Conservation (phyloP, 2,329 filamentous ascomycete species). For the Diplodia sapinea region DNA sequence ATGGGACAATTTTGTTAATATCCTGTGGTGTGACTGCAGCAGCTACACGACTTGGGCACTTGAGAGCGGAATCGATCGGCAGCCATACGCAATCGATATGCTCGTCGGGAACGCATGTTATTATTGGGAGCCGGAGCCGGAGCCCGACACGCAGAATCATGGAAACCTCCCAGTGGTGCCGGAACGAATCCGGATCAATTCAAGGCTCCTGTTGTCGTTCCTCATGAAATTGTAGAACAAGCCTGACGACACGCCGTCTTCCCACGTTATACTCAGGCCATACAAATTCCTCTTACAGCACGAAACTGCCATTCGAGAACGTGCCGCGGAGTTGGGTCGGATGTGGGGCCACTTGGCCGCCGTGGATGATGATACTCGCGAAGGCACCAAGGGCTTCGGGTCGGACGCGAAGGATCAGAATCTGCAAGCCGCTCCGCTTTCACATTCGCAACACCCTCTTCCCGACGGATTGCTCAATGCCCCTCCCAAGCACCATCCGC, state of each 20-base stretch:
- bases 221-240: neutral
- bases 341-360: neutral
- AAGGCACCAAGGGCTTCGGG: too few relatives aligned
- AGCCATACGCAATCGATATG: neutral
- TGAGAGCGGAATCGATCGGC: neutral
- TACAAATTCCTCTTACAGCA: neutral
- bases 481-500: too few relatives aligned
- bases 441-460: too few relatives aligned
- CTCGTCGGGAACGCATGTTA: neutral
- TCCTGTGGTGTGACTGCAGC: neutral
- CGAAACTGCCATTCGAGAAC: neutral
- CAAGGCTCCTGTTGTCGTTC: neutral
- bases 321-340: neutral
- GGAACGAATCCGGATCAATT: slow-evolving; percentile 6
- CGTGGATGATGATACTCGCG: neutral
- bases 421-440: too few relatives aligned
- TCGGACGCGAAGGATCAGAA: neutral
- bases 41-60: neutral
- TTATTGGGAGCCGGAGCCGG: neutral
- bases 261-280: neutral
- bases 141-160: neutral
- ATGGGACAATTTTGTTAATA: neutral
- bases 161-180: neutral
- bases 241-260: neutral
- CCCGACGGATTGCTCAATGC: too few relatives aligned